Evolutionary conservation across 2,329 filamentous ascomycete genomes (phyloP).

Genomic region (Ophiognomonia clavigignenti-juglandacearum): DNA sequence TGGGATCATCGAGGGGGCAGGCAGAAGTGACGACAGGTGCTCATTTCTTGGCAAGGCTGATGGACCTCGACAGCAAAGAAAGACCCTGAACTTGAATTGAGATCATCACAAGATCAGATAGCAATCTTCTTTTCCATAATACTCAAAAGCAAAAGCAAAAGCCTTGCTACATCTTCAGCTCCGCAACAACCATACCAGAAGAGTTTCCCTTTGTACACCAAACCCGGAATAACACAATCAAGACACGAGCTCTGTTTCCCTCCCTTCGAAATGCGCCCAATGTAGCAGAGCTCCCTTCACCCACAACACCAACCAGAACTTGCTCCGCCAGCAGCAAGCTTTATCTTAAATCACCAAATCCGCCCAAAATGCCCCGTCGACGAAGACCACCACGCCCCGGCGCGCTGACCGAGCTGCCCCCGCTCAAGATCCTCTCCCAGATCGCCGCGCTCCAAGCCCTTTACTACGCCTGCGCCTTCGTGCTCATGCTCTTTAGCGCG

Average conservation of each 20-base stretch:
- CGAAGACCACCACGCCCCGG: conserved; percentile 55
- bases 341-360: too few species aligned
- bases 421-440: conserved; percentile 54
- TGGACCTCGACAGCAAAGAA: too few species aligned
- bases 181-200: not conserved
- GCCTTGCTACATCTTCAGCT: too few species aligned
- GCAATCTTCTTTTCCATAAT: too few species aligned
- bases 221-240: not conserved
- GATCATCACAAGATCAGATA: conserved; percentile 5
- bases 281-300: conserved; percentile 3
- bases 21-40: too few species aligned
- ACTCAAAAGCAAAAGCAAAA: too few species aligned
- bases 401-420: conserved; percentile 56
- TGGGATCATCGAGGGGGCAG: too few species aligned
- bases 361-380: conserved; percentile 55
- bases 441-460: conserved; percentile 52
- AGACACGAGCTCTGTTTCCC: not conserved
- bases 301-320: too few species aligned
- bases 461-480: conserved; percentile 47
- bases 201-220: not conserved
- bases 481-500: conserved; percentile 53
- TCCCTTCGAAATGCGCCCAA: conserved; percentile 6
- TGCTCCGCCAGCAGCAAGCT: too few species aligned
- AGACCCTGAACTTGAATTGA: not conserved
- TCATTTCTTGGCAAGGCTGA: too few species aligned